These are phyloP conservation scores for Heritiera fomes DNA, from an alignment of 345 rosid genomes.

Conservation along the genomic window DNA sequence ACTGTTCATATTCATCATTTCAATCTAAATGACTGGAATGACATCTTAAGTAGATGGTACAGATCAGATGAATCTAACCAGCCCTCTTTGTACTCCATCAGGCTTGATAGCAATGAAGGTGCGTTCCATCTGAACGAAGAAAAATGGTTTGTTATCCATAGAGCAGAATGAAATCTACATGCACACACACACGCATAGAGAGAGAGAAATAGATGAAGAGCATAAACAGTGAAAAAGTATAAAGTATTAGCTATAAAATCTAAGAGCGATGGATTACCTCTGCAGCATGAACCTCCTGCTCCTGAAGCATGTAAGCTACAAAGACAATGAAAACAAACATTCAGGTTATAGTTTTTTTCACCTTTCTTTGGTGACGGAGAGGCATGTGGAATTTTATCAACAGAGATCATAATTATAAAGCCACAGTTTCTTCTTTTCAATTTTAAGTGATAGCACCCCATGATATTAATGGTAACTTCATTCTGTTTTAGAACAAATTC, in stretches of 20 bases:
- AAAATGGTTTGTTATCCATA: neutral
- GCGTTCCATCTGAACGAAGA: constrained; percentile 65
- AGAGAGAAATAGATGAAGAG: neutral
- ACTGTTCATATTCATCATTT: constrained; percentile 13
- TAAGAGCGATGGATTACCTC: constrained; percentile 51
- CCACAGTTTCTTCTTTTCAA: neutral
- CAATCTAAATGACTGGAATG: constrained; percentile 3
- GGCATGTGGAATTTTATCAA: neutral
- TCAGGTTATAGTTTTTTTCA: neutral
- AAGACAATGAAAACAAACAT: constrained; percentile 13
- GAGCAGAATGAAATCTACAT: neutral
- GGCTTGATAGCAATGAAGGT: constrained; percentile 99
- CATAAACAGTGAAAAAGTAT: neutral
- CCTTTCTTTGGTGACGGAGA: neutral
- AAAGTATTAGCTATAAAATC: neutral
- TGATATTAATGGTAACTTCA: neutral
- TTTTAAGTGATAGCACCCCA: neutral
- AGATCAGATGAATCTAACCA: constrained; percentile 51
- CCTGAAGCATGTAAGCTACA: constrained; percentile 81
- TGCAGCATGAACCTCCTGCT: constrained; percentile 86
- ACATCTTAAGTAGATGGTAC: neutral
- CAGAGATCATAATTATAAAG: neutral
- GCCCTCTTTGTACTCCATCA: constrained; percentile 95
- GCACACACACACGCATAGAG: too few species aligned
- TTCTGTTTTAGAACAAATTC: neutral